phyloP scores from a whole-genome alignment of 2,329 filamentous ascomycete species.

The Aspergillus felis region DNA sequence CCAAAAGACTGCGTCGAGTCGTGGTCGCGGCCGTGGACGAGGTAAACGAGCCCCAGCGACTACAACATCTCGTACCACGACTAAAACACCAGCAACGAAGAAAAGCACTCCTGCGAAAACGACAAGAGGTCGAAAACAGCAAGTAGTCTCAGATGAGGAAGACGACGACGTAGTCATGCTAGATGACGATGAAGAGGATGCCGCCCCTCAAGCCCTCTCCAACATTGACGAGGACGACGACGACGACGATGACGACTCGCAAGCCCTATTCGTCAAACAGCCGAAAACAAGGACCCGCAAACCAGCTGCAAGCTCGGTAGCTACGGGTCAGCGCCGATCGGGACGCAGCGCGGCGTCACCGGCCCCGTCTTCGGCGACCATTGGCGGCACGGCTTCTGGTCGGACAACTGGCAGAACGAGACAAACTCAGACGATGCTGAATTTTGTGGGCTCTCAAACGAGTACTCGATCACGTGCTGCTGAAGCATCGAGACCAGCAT shows the following conservation, averaged over 20 bases:
- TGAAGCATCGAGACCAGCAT: constrained; percentile 11
- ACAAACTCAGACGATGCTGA: constrained; percentile 39
- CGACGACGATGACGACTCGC: constrained; percentile 34
- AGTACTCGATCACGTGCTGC: constrained; percentile 21
- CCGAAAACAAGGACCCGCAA: constrained; percentile 25
- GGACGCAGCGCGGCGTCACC: constrained; percentile 28
- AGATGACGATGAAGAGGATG: constrained; percentile 29
- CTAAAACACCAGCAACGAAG: constrained; percentile 28
- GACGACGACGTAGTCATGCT: constrained; percentile 40
- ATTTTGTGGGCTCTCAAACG: constrained; percentile 38
- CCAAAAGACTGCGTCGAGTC: constrained; percentile 37
- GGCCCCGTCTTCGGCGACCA: constrained; percentile 31
- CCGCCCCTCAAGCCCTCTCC: constrained; percentile 24
- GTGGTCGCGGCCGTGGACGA: constrained; percentile 47
- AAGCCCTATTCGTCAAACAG: constrained; percentile 42
- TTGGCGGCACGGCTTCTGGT: constrained; percentile 24
- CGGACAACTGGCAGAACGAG: constrained; percentile 22
- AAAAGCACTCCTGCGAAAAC: constrained; percentile 17
- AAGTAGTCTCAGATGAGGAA: constrained; percentile 35
- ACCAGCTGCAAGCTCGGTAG: constrained; percentile 14
- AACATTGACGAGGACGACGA: constrained; percentile 28
- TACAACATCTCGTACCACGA: constrained; percentile 32
- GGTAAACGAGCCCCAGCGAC: constrained; percentile 43
- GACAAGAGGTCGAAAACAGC: constrained; percentile 26
- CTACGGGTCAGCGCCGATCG: constrained; percentile 21